phyloP scores from a whole-genome alignment of 2,329 filamentous ascomycete species.

The Xylaria sp. region DNA sequence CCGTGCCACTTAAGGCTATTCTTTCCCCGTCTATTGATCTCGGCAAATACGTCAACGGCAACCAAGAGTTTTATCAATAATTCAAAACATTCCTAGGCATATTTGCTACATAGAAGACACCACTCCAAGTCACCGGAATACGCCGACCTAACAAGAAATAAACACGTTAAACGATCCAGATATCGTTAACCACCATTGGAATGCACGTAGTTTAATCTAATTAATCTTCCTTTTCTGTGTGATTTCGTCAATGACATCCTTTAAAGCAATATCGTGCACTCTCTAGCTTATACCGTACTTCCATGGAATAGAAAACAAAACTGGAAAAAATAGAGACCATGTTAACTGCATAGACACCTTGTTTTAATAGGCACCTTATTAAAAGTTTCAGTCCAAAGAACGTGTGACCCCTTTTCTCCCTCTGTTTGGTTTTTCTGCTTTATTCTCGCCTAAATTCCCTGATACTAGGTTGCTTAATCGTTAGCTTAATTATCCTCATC shows the following conservation, averaged over 20 bases:
- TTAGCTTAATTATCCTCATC: conserved; percentile 15
- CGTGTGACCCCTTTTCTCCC: conserved; percentile 19
- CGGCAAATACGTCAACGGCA: no score
- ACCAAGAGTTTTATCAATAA: no score
- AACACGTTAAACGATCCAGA: background rate
- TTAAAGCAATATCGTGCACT: conserved; percentile 11
- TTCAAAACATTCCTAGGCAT: no score
- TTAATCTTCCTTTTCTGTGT: conserved; percentile 6
- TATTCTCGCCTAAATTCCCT: conserved; percentile 20
- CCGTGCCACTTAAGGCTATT: no score
- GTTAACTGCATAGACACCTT: conserved; percentile 26
- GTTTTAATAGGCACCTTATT: conserved; percentile 30
- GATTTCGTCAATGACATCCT: conserved; percentile 8
- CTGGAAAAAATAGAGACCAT: conserved; percentile 4
- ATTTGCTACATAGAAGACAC: no score
- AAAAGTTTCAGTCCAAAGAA: conserved; percentile 38
- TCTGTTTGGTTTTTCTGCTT: background rate
- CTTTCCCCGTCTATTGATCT: no score
- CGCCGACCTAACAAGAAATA: no score
- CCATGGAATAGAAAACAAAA: conserved; percentile 13
- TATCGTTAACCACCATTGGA: background rate
- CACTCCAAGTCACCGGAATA: no score
- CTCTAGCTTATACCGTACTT: conserved; percentile 18
- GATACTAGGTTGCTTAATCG: conserved; percentile 23
- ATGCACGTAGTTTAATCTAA: conserved; percentile 8